Conservation (phyloP, 495 filamentous ascomycete species). For the Letharia lupina region DNA sequence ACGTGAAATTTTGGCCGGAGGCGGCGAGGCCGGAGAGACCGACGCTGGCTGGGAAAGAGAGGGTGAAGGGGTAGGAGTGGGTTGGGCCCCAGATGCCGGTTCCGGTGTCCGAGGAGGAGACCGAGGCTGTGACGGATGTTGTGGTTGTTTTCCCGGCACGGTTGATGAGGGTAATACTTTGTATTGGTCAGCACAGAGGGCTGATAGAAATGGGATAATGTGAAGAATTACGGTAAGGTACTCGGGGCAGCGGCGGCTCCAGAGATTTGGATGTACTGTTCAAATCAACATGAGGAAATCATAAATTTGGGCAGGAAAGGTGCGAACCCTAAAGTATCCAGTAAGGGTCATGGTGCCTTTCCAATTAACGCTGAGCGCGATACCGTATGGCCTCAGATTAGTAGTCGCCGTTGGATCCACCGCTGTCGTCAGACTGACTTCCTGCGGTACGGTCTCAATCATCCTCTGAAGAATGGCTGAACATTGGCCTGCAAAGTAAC, state of each 20-base stretch:
- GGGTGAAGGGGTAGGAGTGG: slow-evolving; percentile 20
- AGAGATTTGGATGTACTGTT: slow-evolving; percentile 18
- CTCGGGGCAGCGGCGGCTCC: slow-evolving; percentile 19
- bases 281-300: not conserved
- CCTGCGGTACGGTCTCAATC: slow-evolving; percentile 51
- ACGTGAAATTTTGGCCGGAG: slow-evolving; percentile 14
- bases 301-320: not conserved
- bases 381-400: slow-evolving; percentile 18
- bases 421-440: slow-evolving; percentile 42
- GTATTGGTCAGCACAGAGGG: not conserved
- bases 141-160: slow-evolving; percentile 14
- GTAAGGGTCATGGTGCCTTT: slow-evolving; percentile 20
- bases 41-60: slow-evolving; percentile 16
- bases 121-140: slow-evolving; percentile 17
- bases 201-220: not conserved
- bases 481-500: slow-evolving; percentile 41
- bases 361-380: slow-evolving; percentile 21
- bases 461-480: slow-evolving; percentile 46
- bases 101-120: slow-evolving; percentile 19
- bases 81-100: slow-evolving; percentile 22
- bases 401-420: slow-evolving; percentile 36
- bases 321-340: slow-evolving; percentile 16
- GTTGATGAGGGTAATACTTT: slow-evolving; percentile 17
- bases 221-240: not conserved
- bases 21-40: slow-evolving; percentile 21